Evolutionary conservation across 192 early-diverging fungal species (phyloP).

Genomic region (Linnemannia zychae): DNA sequence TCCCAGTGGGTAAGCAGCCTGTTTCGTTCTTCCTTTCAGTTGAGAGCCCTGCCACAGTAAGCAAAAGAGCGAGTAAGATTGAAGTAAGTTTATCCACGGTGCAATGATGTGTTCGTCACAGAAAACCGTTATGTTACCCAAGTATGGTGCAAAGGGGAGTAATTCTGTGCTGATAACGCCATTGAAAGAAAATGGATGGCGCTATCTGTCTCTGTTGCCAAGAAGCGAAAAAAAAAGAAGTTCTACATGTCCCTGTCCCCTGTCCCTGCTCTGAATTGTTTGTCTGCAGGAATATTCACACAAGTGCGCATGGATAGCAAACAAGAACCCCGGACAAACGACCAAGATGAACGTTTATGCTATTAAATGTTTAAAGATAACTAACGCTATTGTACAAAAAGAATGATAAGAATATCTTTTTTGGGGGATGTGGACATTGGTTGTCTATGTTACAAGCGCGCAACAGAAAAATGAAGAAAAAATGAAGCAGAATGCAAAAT

Average conservation of each 20-base stretch:
- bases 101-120: too few relatives aligned
- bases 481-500: neutral
- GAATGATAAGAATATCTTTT: neutral
- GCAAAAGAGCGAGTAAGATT: neutral
- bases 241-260: neutral
- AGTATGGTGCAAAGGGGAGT: constrained; percentile 2
- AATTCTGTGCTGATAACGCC: neutral
- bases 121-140: neutral
- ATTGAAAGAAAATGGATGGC: neutral
- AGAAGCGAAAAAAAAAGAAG: neutral
- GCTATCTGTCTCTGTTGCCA: neutral
- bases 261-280: neutral
- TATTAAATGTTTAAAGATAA: neutral
- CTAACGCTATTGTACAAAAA: neutral
- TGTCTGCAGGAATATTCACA: neutral
- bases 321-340: neutral
- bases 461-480: neutral
- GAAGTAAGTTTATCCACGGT: neutral
- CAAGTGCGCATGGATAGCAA: neutral
- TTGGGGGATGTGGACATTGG: neutral
- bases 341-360: neutral
- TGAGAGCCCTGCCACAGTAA: neutral
- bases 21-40: neutral
- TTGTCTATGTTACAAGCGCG: neutral
- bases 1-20: neutral